Percentiles rank a stretch among this genome's conserved stretches.
Conservation (phyloP, 2,329 filamentous ascomycete genomes). For the Ceratocystis destructans region DNA sequence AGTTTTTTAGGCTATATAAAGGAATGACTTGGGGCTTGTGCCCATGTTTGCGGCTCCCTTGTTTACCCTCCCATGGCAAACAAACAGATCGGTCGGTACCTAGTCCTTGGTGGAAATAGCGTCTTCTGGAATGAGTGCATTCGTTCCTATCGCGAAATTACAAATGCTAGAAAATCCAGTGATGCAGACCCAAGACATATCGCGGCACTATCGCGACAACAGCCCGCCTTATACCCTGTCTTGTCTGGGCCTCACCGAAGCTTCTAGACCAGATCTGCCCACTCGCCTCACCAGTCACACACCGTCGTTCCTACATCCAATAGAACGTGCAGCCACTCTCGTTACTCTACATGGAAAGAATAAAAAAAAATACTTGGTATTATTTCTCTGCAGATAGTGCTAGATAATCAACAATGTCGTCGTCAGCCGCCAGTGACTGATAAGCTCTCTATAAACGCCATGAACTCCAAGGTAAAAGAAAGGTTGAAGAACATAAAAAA, state of each 20-base stretch:
- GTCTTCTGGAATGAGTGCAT: background rate
- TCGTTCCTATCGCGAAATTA: background rate
- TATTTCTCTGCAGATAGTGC: slow-evolving; percentile 3
- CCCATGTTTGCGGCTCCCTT: too few species aligned
- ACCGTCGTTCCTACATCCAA: background rate
- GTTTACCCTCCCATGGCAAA: too few species aligned
- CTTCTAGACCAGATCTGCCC: background rate
- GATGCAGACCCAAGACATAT: background rate
- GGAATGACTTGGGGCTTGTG: too few species aligned
- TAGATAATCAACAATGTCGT: background rate
- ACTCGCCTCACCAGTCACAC: too few species aligned
- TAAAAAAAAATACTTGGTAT: background rate
- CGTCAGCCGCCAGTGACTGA: background rate
- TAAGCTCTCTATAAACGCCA: slow-evolving; percentile 5
- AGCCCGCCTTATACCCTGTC: background rate
- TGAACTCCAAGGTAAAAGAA: slow-evolving; percentile 8
- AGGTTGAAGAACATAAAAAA: background rate
- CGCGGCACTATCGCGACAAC: background rate
- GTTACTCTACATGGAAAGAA: background rate
- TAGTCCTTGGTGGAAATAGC: background rate
- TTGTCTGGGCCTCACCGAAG: background rate
- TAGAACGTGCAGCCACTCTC: background rate
- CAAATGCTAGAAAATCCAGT: background rate
- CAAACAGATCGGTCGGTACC: too few species aligned
- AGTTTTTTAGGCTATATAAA: too few species aligned